Evolutionary conservation across 116 monocot genomes (phyloP), one percentile per base, ranked within the genome.

Genomic region (Trichopus zeylanicus): DNA sequence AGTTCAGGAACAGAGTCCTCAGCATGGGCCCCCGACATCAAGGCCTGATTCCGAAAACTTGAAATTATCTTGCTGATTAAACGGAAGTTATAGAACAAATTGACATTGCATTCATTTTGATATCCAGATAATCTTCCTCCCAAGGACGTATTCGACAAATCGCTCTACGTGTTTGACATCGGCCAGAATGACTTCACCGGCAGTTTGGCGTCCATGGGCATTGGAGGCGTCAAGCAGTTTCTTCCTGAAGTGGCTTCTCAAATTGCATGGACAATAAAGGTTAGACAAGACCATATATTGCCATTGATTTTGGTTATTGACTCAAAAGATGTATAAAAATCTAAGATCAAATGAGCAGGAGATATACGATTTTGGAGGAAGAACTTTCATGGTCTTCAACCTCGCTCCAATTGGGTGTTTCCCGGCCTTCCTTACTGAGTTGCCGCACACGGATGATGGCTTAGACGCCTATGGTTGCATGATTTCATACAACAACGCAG

Each of bases 141-240:
- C 4, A 11, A 46, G 6, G 65, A 67, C 19, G 26, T 70, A 21
- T 84, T 93, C 29, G 48, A 38, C 8, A 48, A 74, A 52, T 65
- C 93, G 8, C 77, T 93, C 7, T 93, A 88, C 57, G 85, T 85
- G 4, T 31, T 93, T 25, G 84, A 88, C 65, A 88, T 93, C 21
- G 93, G 85, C 25, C 93, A 88, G 55, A 88, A 88, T 65, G 93
- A 88, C 65, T 88, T 88, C 72, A 85, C 79, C 29, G 76, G 81
- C 25, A 85, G 88, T 11, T 57, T 93, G 0, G 71, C 46, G 31
- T 16, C 66, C n/a, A 59, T 77, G 26, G 82, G 85, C 1, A 63
- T 74, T 20, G 61, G 33, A 27, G 86, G 65, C 25, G 72, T 83
- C 18, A 62, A 75, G 58, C 72, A 78, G 47, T 83, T 56, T 60